phyloP scores from a whole-genome alignment of 495 filamentous ascomycete genomes.

The Choiromyces venosus region DNA sequence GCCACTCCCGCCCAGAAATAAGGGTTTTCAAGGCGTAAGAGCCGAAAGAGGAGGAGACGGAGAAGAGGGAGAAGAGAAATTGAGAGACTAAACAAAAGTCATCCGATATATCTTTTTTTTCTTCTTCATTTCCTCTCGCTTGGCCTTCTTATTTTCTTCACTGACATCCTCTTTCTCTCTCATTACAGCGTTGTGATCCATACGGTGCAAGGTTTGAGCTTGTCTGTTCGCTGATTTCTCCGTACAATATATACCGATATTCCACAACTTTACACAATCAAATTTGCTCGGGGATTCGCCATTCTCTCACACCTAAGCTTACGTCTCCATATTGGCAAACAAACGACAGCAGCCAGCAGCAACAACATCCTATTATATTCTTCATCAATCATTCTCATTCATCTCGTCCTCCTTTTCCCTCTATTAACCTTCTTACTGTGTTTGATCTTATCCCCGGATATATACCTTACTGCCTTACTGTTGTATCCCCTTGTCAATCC shows the following conservation, averaged over 20 bases:
- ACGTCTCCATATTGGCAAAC: not conserved
- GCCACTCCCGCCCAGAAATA: not conserved
- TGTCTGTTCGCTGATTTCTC: no score
- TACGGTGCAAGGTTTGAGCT: not conserved
- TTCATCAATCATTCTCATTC: not conserved
- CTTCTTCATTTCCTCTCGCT: not conserved
- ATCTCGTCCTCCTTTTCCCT: not conserved
- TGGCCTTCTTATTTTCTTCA: not conserved
- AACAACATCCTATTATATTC: not conserved
- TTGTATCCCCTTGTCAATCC: no score
- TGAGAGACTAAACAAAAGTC: not conserved
- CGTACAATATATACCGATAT: not conserved
- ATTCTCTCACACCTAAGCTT: not conserved
- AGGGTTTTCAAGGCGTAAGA: not conserved
- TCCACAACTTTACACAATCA: not conserved
- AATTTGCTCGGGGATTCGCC: not conserved
- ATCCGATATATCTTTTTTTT: not conserved
- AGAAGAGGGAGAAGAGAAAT: not conserved
- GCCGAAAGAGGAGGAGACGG: not conserved
- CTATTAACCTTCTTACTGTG: not conserved
- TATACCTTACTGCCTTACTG: not conserved
- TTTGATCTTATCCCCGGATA: not conserved
- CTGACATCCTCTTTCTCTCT: not conserved
- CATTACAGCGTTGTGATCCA: not conserved
- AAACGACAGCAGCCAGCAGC: not conserved